phyloP scores from a whole-genome alignment of 768 basidiomycete genomes.

The Agaricus sinodeliciosus region DNA sequence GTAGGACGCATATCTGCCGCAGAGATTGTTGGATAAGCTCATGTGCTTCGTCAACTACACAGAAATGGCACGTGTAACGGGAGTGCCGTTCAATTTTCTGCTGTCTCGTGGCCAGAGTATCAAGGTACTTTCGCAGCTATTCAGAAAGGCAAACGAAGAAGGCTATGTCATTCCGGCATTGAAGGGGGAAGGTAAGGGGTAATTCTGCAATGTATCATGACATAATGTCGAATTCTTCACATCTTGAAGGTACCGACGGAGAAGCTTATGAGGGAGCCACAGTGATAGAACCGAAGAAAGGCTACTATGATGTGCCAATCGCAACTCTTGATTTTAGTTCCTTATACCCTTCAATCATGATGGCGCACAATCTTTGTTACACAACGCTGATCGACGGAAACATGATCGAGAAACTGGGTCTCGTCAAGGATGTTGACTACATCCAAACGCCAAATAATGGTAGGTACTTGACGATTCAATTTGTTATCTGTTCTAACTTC shows the following conservation, averaged over 20 bases:
- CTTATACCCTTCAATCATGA: slow-evolving; percentile 99
- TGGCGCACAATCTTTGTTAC: slow-evolving; percentile 99
- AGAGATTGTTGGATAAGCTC: slow-evolving; percentile 91
- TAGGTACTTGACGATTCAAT: slow-evolving; percentile 22
- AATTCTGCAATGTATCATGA: background rate
- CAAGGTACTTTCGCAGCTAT: slow-evolving; percentile 96
- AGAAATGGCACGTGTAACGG: slow-evolving; percentile 99
- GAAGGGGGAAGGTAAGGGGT: slow-evolving; percentile 69
- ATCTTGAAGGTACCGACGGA: slow-evolving; percentile 62
- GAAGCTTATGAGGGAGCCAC: slow-evolving; percentile 98
- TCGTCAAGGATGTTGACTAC: slow-evolving; percentile 86
- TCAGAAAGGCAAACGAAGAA: slow-evolving; percentile 85
- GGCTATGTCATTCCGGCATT: slow-evolving; percentile 85
- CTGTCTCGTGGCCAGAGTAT: slow-evolving; percentile 95
- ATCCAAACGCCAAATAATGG: slow-evolving; percentile 95
- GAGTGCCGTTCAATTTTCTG: slow-evolving; percentile 98
- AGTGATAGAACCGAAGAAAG: slow-evolving; percentile 94
- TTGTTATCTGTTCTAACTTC: background rate
- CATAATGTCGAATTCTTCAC: slow-evolving; percentile 1
- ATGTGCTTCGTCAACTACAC: slow-evolving; percentile 99
- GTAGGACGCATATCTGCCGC: slow-evolving; percentile 94
- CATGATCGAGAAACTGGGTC: slow-evolving; percentile 69
- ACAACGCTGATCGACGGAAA: slow-evolving; percentile 85
- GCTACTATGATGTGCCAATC: slow-evolving; percentile 95
- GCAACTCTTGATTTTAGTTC: slow-evolving; percentile 99